A percentile compares a stretch with the other conserved stretches of the same genome.
phyloP scores from a whole-genome alignment of 805 yeast species.

The Nakazawaea ernobii region DNA sequence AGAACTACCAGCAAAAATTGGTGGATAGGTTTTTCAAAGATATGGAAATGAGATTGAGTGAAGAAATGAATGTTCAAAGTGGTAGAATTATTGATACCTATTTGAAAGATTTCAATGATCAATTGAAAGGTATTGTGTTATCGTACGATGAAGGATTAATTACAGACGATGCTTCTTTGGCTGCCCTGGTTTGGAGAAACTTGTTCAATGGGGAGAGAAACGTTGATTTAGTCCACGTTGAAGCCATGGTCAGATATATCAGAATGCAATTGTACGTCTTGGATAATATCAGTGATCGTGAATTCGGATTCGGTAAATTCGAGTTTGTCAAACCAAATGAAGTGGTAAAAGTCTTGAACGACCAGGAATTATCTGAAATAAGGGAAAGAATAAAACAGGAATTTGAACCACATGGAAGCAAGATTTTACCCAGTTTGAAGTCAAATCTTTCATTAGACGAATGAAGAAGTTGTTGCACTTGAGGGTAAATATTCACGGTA shows the following conservation, averaged over 20 bases:
- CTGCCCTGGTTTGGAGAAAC: slow-evolving; percentile 85
- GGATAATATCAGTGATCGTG: slow-evolving; percentile 81
- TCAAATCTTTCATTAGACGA: slow-evolving; percentile 45
- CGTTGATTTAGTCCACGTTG: slow-evolving; percentile 77
- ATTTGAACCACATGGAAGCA: slow-evolving; percentile 43
- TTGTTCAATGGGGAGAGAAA: slow-evolving; percentile 80
- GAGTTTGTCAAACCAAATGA: slow-evolving; percentile 78
- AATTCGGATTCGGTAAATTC: slow-evolving; percentile 88
- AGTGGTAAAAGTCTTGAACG: slow-evolving; percentile 65
- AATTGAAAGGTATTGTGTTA: slow-evolving; percentile 81
- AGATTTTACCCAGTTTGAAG: slow-evolving; percentile 55
- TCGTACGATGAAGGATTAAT: slow-evolving; percentile 90
- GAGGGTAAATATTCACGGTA: too few relatives aligned
- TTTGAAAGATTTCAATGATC: slow-evolving; percentile 85
- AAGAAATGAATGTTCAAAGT: slow-evolving; percentile 79
- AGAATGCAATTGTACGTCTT: slow-evolving; percentile 86
- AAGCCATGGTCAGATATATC: slow-evolving; percentile 83
- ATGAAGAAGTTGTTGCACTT: slow-evolving; percentile 16
- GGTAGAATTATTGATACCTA: slow-evolving; percentile 80
- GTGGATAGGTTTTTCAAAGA: slow-evolving; percentile 87
- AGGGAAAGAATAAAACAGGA: slow-evolving; percentile 43
- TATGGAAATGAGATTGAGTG: slow-evolving; percentile 78
- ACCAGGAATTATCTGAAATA: slow-evolving; percentile 55
- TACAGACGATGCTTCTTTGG: slow-evolving; percentile 72
- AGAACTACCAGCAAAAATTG: slow-evolving; percentile 84